phyloP scores from a whole-genome alignment of 2,329 filamentous ascomycete genomes.

The Daldinia eschscholtzii region DNA sequence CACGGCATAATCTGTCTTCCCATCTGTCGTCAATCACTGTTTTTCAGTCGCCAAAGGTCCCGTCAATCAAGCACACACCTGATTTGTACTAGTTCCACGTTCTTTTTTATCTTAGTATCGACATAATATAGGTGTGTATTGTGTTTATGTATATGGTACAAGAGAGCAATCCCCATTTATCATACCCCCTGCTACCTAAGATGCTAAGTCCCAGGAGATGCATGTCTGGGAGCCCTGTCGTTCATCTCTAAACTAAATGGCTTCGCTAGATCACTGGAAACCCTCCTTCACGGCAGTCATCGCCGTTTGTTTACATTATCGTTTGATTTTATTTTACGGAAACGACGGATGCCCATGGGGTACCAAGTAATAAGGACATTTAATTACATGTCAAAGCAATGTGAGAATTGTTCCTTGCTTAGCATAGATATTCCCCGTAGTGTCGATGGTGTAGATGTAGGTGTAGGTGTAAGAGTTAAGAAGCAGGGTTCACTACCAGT shows the following conservation, averaged over 20 bases:
- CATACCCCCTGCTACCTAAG: slow-evolving; percentile 41
- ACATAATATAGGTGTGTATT: background rate
- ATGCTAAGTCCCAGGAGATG: slow-evolving; percentile 47
- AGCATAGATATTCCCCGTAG: slow-evolving; percentile 8
- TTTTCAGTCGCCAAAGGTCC: slow-evolving; percentile 21
- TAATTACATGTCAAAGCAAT: background rate
- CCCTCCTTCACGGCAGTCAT: slow-evolving; percentile 8
- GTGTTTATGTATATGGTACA: slow-evolving; percentile 7
- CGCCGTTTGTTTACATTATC: slow-evolving; percentile 4
- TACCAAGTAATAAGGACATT: background rate
- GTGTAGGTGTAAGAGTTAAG: slow-evolving; percentile 2
- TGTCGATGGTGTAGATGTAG: slow-evolving; percentile 5
- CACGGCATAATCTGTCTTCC: slow-evolving; percentile 19
- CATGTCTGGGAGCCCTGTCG: slow-evolving; percentile 44
- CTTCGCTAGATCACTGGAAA: slow-evolving; percentile 35
- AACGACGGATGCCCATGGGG: background rate
- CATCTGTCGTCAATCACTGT: slow-evolving; percentile 17
- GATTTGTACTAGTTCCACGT: slow-evolving; percentile 16
- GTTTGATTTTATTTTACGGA: background rate
- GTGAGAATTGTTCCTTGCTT: background rate
- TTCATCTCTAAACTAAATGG: slow-evolving; percentile 39
- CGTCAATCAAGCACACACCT: slow-evolving; percentile 1
- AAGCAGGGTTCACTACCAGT: slow-evolving; percentile 2
- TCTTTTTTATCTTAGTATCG: slow-evolving; percentile 18
- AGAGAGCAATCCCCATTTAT: background rate